A percentile compares a stretch with the other conserved stretches of the same genome.
phyloP scores from a whole-genome alignment of 768 basidiomycete genomes.

The Gymnopilus dilepis region DNA sequence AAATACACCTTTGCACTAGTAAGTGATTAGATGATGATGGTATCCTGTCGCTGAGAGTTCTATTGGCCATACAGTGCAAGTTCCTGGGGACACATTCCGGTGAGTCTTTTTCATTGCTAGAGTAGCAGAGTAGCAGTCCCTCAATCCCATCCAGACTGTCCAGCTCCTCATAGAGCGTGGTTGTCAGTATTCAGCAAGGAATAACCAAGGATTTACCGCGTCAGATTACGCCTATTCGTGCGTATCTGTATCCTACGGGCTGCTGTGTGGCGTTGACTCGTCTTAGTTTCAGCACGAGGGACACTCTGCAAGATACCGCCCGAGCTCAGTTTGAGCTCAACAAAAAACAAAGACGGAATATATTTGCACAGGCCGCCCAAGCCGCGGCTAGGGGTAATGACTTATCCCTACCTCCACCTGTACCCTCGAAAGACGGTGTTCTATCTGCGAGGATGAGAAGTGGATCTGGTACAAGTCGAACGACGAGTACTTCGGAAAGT shows the following conservation, averaged over 20 bases:
- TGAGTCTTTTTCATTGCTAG: conserved; percentile 40
- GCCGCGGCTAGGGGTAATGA: conserved; percentile 72
- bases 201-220: conserved; percentile 91
- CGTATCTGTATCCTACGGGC: conserved; percentile 32
- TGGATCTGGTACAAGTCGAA: conserved; percentile 81
- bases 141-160: conserved; percentile 56
- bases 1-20: conserved; percentile 94
- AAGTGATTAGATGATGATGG: conserved; percentile 35
- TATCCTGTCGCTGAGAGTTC: conserved; percentile 13
- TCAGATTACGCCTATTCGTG: conserved; percentile 93
- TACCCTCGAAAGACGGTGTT: conserved; percentile 52
- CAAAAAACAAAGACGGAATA: conserved; percentile 72
- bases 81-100: conserved; percentile 84
- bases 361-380: conserved; percentile 79
- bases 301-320: conserved; percentile 82
- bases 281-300: conserved; percentile 70
- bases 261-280: conserved; percentile 2
- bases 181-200: conserved; percentile 81
- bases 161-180: conserved; percentile 89
- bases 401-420: conserved; percentile 51
- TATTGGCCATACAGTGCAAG: conserved; percentile 65
- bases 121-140: background rate
- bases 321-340: conserved; percentile 80
- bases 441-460: conserved; percentile 67
- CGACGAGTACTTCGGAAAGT: conserved; percentile 76